Percentiles rank a stretch among this genome's conserved stretches.
Evolutionary conservation across 73 alveolate genomes (phyloP).

Genomic region (Paramecium primaurelia): DNA sequence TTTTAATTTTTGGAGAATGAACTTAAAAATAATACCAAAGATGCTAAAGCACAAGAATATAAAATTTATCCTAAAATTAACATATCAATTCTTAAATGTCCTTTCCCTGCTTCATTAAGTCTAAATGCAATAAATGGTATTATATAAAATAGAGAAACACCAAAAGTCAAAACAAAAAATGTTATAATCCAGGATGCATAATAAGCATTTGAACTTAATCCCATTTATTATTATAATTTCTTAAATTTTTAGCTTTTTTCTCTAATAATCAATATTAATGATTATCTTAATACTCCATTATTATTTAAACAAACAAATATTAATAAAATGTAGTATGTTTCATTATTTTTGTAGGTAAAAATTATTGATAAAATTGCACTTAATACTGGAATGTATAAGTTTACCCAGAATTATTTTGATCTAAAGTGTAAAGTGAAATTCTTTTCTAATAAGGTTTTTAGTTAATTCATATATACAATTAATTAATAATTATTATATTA

Average conservation of each 20-base stretch:
- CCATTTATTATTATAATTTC: conserved; percentile 46
- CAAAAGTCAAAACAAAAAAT: neutral
- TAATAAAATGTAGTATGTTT: neutral
- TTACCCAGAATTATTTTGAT: neutral
- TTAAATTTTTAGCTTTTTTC: conserved; percentile 52
- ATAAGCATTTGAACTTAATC: neutral
- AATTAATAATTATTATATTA: neutral
- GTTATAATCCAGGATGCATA: conserved; percentile 22
- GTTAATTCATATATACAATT: neutral
- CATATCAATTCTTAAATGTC: neutral
- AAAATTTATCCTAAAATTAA: neutral
- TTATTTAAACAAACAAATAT: neutral
- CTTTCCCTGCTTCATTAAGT: neutral
- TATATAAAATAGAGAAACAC: neutral
- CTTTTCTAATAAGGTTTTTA: neutral
- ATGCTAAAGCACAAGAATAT: neutral
- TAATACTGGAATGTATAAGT: neutral
- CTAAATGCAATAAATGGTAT: neutral
- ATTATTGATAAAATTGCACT: neutral
- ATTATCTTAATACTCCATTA: neutral
- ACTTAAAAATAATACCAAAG: neutral
- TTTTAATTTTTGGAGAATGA: neutral
- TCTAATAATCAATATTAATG: neutral
- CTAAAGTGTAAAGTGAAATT: neutral
- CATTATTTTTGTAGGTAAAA: neutral